Evolutionary conservation across 208 protist species (phyloP).

Genomic region (Trypanosoma avium): DNA sequence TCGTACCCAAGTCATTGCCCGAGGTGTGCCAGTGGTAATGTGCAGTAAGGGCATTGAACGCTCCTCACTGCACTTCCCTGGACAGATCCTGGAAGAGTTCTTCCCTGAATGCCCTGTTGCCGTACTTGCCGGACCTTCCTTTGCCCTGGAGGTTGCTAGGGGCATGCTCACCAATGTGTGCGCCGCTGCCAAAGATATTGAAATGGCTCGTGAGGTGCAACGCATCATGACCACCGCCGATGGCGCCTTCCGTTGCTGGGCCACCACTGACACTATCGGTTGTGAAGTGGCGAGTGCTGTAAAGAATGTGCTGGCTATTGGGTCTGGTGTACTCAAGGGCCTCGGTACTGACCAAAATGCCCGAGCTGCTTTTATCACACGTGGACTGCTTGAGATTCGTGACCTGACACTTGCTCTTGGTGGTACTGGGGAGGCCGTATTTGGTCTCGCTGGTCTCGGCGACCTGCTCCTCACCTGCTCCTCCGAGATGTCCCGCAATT

Average conservation of each 20-base stretch:
- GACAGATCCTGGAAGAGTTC: slow-evolving; percentile 79
- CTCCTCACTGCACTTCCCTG: slow-evolving; percentile 74
- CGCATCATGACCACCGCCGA: slow-evolving; percentile 70
- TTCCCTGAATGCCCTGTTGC: slow-evolving; percentile 50
- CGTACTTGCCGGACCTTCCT: slow-evolving; percentile 86
- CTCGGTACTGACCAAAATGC: slow-evolving; percentile 78
- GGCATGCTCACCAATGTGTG: slow-evolving; percentile 78
- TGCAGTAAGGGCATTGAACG: slow-evolving; percentile 88
- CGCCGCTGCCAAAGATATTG: slow-evolving; percentile 57
- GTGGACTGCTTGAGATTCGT: slow-evolving; percentile 85
- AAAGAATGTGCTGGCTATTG: slow-evolving; percentile 92
- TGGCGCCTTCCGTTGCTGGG: slow-evolving; percentile 79
- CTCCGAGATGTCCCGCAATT: slow-evolving; percentile 88
- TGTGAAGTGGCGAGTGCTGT: slow-evolving; percentile 90
- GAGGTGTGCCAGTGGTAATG: slow-evolving; percentile 59
- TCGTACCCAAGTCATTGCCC: slow-evolving; percentile 37
- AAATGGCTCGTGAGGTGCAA: slow-evolving; percentile 67
- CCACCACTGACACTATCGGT: slow-evolving; percentile 79
- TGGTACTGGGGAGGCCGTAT: slow-evolving; percentile 75
- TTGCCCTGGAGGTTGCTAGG: slow-evolving; percentile 87
- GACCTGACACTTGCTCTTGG: slow-evolving; percentile 76
- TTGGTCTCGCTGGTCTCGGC: slow-evolving; percentile 86
- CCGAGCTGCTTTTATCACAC: slow-evolving; percentile 76
- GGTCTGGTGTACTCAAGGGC: slow-evolving; percentile 65
- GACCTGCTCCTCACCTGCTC: slow-evolving; percentile 90